Evolutionary conservation across 164 flowering plant genomes (phyloP).

Genomic region (Platanus orientalis): DNA sequence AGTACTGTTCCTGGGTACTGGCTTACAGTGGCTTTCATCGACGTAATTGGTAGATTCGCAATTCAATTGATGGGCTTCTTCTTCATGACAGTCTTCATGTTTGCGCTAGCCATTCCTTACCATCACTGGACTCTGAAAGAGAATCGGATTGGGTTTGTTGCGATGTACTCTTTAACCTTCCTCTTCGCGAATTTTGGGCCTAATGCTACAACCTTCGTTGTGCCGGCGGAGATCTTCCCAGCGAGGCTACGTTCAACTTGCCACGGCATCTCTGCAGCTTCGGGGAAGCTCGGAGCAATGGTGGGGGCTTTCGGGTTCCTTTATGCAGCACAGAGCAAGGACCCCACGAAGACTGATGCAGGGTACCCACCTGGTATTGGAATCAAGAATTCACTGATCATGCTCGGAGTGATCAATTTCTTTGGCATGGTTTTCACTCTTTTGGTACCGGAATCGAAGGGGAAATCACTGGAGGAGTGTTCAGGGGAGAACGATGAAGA

Average conservation of each 20-base stretch:
- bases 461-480: conserved; percentile 18
- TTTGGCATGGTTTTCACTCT: conserved; percentile 14
- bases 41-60: conserved; percentile 14
- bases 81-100: conserved; percentile 22
- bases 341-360: conserved; percentile 2
- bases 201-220: conserved; percentile 19
- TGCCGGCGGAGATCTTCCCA: conserved; percentile 23
- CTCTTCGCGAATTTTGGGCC: conserved; percentile 26
- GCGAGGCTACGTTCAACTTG: conserved; percentile 17
- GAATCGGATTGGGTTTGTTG: conserved; percentile 13
- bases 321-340: conserved; percentile 17
- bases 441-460: conserved; percentile 23
- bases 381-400: too few relatives aligned
- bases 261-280: conserved; percentile 20
- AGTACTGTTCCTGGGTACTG: conserved; percentile 24
- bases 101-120: conserved; percentile 18
- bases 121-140: conserved; percentile 11
- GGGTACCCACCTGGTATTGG: too few relatives aligned
- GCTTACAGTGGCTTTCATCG: conserved; percentile 18
- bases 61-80: conserved; percentile 20
- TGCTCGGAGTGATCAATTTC: too few relatives aligned
- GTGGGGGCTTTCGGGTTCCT: conserved; percentile 22
- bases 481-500: conserved; percentile 15
- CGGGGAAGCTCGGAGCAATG: conserved; percentile 16
- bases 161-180: conserved; percentile 16